Percentiles rank a stretch among this genome's conserved stretches.
These are phyloP conservation scores for Sporobolomyces phaffii DNA, from an alignment of 768 basidiomycete species.

Conservation along the genomic window DNA sequence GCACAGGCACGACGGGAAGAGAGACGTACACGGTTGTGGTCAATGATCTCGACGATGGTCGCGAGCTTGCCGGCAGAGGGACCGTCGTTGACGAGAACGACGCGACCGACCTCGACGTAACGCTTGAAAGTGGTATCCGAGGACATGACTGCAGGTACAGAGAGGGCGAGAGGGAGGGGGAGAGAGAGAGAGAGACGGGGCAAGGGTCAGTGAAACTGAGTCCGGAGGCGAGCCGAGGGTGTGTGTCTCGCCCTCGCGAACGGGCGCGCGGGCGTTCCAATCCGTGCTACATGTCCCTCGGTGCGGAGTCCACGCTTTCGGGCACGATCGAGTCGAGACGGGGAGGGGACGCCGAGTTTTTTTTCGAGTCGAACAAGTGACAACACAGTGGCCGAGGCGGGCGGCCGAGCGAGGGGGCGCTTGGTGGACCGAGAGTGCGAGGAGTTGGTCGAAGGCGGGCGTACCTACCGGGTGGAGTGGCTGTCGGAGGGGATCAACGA, in stretches of 20 bases:
- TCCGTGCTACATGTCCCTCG: no score
- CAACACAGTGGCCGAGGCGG: no score
- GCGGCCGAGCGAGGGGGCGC: no score
- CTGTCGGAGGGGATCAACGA: constrained; percentile 14
- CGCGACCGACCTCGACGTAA: constrained; percentile 97
- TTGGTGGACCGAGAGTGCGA: no score
- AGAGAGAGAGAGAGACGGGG: not conserved
- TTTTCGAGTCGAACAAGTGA: no score
- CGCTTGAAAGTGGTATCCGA: constrained; percentile 67
- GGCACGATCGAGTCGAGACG: no score
- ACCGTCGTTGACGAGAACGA: constrained; percentile 88
- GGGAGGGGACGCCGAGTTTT: not conserved
- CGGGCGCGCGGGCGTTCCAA: no score
- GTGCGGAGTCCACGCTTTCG: no score
- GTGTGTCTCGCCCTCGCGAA: no score
- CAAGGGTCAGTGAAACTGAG: not conserved
- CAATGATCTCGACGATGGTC: constrained; percentile 93
- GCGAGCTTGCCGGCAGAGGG: constrained; percentile 82
- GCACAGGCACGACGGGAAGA: no score
- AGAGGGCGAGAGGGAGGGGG: not conserved
- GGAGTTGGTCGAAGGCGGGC: no score
- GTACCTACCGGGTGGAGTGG: constrained; percentile 2
- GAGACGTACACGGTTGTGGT: constrained; percentile 86
- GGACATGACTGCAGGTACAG: constrained; percentile 32
- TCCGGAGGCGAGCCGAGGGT: no score